Base-by-base conservation (phyloP, 257 asterid species). In the Solanum clarkiae region DNA sequence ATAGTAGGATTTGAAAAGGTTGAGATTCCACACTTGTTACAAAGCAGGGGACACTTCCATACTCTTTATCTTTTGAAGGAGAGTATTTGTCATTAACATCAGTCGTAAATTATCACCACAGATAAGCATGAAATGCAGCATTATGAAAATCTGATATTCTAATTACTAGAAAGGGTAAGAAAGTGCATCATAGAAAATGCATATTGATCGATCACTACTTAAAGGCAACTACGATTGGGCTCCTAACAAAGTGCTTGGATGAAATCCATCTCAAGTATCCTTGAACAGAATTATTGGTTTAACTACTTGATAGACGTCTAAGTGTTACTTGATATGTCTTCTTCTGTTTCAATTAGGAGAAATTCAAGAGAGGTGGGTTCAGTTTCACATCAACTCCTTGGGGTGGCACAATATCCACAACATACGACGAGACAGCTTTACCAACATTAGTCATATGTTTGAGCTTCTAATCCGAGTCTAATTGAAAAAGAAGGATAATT, bases 221-320 rank as follows among this genome's bases (percentile, higher is more conserved):
- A 14, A 22, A 22, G 36, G 69, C 22, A 29, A 89, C 70, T 8
- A 84, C 79, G 36, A 89, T 51, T 12, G 85, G 86, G 74, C 63
- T 89, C 83, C 85, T 84, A 20, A 89, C 88, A 10, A 44, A 15
- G 69, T 85, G 57, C 4, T 84, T 81, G 14, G 10, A 18, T 32
- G 90, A 89, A 36, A 60, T 68, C 90, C 91, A 89, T 6, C 56
- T 26, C 45, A 57, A 57, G 63, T 8, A 57, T 57, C 26, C 63
- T 57, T 57, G 63, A 57, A 57, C 26, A 18, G 20, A 57, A 18
- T 22, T 81, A 68, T 42, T 68, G 12, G n/a, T 29, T 45, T 45
- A 63, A 36, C 29, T 80, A 22, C 68, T 10, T 55, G 63, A n/a
- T 68, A 82, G 53, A 26, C 70, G 6, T 22, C 63, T 57, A 57